phyloP scores from a whole-genome alignment of 768 basidiomycete genomes.

The Suillus hirtellus region DNA sequence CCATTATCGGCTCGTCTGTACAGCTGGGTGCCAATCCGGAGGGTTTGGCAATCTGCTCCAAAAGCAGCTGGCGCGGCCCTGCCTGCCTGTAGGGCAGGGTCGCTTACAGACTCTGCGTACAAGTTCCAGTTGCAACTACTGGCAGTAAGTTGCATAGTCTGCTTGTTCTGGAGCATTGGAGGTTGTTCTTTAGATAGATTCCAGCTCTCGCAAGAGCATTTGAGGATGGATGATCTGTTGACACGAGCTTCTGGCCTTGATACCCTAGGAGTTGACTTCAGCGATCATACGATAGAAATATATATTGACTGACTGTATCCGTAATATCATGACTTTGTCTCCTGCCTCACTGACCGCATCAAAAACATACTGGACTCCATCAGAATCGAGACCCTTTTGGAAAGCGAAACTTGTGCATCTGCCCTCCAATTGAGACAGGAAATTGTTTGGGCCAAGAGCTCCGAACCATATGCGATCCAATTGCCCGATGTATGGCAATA shows the following conservation, averaged over 20 bases:
- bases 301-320: background rate
- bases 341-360: background rate
- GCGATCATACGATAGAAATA: too few relatives aligned
- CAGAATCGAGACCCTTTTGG: background rate
- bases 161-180: too few relatives aligned
- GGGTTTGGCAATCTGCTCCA: background rate
- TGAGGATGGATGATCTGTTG: too few relatives aligned
- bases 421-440: background rate
- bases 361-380: background rate
- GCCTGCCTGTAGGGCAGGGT: background rate
- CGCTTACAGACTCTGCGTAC: background rate
- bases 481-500: conserved; percentile 4
- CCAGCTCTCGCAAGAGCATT: too few relatives aligned
- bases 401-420: background rate
- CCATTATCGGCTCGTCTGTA: background rate
- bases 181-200: too few relatives aligned
- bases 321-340: background rate
- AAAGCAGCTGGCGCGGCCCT: background rate
- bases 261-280: too few relatives aligned
- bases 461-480: conserved; percentile 4
- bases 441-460: background rate
- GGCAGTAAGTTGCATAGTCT: too few relatives aligned
- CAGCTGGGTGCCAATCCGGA: background rate
- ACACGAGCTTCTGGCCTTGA: too few relatives aligned
- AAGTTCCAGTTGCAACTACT: background rate